phyloP scores from a whole-genome alignment of 768 basidiomycete genomes.

The Cystobasidiopsis lactophilus region DNA sequence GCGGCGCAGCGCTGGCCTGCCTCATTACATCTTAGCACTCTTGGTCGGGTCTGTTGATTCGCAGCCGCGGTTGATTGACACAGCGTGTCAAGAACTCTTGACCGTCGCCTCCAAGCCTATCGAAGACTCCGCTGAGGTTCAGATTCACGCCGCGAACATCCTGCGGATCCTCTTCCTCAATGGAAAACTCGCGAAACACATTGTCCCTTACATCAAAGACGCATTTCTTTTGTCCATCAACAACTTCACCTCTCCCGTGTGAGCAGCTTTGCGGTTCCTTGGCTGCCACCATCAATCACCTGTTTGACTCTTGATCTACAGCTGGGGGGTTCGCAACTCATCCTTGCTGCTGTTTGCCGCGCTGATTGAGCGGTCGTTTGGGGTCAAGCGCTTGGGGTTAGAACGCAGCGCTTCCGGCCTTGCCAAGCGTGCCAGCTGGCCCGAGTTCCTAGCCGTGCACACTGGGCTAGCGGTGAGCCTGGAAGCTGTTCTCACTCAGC shows the following conservation, averaged over 20 bases:
- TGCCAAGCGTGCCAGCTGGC: too few species aligned
- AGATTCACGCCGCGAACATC: constrained; percentile 4
- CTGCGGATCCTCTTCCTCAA: constrained; percentile 8
- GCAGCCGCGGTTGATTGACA: neutral
- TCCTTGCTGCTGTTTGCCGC: constrained; percentile 8
- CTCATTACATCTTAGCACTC: constrained; percentile 2
- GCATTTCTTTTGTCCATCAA: constrained; percentile 6
- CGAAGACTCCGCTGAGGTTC: neutral
- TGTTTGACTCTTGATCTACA: neutral
- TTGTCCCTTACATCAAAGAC: neutral
- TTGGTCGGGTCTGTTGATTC: neutral
- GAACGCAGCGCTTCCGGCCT: too few species aligned
- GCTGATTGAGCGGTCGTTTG: constrained; percentile 6
- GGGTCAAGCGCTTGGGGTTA: neutral
- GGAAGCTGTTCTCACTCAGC: too few species aligned
- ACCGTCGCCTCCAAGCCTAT: neutral
- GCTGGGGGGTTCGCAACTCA: constrained; percentile 9
- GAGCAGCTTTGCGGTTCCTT: neutral
- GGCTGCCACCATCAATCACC: neutral
- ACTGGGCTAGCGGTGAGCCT: too few species aligned
- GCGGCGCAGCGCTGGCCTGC: constrained; percentile 5
- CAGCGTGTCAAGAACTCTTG: neutral
- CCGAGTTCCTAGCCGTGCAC: too few species aligned
- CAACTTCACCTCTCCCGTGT: constrained; percentile 1
- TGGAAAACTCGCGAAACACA: neutral